A percentile compares a stretch with the other conserved stretches of the same genome.
phyloP scores from a whole-genome alignment of 192 early-diverging fungal species.

The Coemansia sp. region DNA sequence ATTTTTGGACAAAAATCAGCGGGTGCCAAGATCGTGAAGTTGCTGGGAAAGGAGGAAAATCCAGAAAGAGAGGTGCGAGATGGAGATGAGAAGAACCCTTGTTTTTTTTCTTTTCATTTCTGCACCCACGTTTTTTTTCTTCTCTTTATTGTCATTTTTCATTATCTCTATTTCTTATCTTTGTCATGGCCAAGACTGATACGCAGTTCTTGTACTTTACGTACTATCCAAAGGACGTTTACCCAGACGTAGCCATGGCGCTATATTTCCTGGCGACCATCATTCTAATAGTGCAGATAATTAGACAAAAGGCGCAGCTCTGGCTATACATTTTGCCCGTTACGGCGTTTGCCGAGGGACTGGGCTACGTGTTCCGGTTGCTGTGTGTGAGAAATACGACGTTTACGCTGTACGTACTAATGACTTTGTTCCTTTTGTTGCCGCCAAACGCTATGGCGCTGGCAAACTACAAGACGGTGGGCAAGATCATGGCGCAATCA shows the following conservation, averaged over 20 bases:
- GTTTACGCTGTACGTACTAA: slow-evolving; percentile 33
- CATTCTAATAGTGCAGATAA: slow-evolving; percentile 15
- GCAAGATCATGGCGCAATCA: slow-evolving; percentile 21
- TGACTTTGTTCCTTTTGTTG: slow-evolving; percentile 41
- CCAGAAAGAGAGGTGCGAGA: no score
- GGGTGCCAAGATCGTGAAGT: no score
- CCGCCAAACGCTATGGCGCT: slow-evolving; percentile 39
- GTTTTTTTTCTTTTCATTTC: background rate
- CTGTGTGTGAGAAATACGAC: slow-evolving; percentile 38
- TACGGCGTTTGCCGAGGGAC: slow-evolving; percentile 28
- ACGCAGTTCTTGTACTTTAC: slow-evolving; percentile 35
- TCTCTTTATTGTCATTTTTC: background rate
- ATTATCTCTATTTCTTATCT: background rate
- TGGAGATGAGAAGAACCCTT: no score
- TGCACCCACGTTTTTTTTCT: background rate
- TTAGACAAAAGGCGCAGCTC: slow-evolving; percentile 17
- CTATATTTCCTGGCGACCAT: slow-evolving; percentile 15
- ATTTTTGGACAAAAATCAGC: no score
- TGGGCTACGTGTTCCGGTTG: slow-evolving; percentile 41
- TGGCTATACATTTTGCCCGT: slow-evolving; percentile 41
- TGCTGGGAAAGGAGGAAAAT: no score
- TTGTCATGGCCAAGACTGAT: slow-evolving; percentile 2
- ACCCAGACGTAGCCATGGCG: slow-evolving; percentile 29
- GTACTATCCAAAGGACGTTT: slow-evolving; percentile 29
- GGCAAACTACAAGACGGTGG: slow-evolving; percentile 43